Evolutionary conservation across 1,139 yeast species (phyloP).

Genomic region (Lodderomyces metapsilosis): DNA sequence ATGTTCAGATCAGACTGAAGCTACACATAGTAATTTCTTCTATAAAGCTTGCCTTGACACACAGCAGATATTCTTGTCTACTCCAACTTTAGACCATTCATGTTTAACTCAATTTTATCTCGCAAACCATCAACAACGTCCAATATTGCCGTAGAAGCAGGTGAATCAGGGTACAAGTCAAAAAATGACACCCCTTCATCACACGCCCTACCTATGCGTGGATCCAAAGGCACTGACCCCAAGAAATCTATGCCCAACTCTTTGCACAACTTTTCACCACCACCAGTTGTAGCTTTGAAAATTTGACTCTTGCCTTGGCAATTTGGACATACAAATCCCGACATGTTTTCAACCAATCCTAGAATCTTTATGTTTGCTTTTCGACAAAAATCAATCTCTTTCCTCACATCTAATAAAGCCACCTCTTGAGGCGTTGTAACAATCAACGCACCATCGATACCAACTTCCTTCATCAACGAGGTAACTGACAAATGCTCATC

Average conservation of each 20-base stretch:
- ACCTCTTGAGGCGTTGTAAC: conserved; percentile 99
- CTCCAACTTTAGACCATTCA: conserved; percentile 19
- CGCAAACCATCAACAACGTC: conserved; percentile 72
- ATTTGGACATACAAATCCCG: conserved; percentile 95
- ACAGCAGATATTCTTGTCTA: too few relatives aligned
- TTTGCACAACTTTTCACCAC: conserved; percentile 80
- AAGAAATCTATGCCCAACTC: conserved; percentile 75
- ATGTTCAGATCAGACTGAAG: too few relatives aligned
- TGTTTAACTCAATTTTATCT: conserved; percentile 38
- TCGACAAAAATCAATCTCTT: conserved; percentile 91
- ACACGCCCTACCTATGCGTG: conserved; percentile 86
- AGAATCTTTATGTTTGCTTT: conserved; percentile 84
- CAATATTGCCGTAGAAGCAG: conserved; percentile 84
- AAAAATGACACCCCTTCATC: conserved; percentile 87
- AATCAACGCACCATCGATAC: conserved; percentile 92
- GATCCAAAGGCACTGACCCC: conserved; percentile 94
- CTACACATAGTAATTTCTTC: too few relatives aligned
- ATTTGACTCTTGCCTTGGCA: conserved; percentile 90
- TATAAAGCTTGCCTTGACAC: too few relatives aligned
- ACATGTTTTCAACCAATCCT: conserved; percentile 96
- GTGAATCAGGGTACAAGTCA: conserved; percentile 85
- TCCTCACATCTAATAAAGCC: conserved; percentile 88
- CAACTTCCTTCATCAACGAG: conserved; percentile 82
- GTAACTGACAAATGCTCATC: conserved; percentile 95
- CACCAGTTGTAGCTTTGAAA: conserved; percentile 95